These are phyloP conservation scores for Naganishia onofrii DNA, from an alignment of 768 basidiomycete species.

Conservation along the genomic window DNA sequence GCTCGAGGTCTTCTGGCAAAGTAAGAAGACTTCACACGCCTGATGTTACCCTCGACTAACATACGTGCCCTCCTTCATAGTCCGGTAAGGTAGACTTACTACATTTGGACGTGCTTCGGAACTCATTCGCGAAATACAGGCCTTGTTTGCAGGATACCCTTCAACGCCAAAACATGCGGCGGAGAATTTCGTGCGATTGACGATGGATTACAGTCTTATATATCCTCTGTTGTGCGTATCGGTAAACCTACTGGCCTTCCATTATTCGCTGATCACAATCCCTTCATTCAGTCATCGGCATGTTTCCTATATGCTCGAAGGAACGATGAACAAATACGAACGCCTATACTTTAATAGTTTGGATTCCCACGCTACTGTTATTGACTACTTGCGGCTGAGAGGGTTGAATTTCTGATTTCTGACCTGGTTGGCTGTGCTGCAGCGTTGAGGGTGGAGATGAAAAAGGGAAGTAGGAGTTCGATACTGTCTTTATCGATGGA, in stretches of 20 bases:
- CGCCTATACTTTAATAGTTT: slow-evolving; percentile 54
- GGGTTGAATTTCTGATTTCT: slow-evolving; percentile 42
- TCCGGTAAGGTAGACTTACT: slow-evolving; percentile 13
- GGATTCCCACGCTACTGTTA: slow-evolving; percentile 48
- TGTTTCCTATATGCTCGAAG: slow-evolving; percentile 55
- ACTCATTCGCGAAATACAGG: slow-evolving; percentile 29
- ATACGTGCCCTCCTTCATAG: not conserved
- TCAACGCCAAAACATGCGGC: slow-evolving; percentile 53
- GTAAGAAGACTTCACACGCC: slow-evolving; percentile 34
- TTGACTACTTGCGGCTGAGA: slow-evolving; percentile 53
- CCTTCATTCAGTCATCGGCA: slow-evolving; percentile 52
- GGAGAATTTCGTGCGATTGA: slow-evolving; percentile 52
- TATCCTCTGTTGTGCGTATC: slow-evolving; percentile 53
- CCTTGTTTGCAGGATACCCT: slow-evolving; percentile 54
- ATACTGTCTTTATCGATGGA: too few species aligned
- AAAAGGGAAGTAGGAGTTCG: not conserved
- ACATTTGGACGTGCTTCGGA: not conserved
- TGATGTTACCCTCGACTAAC: not conserved
- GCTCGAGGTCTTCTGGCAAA: slow-evolving; percentile 57
- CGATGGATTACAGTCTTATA: slow-evolving; percentile 52
- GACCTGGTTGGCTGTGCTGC: too few species aligned
- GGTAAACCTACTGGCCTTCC: not conserved
- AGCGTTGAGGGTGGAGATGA: not conserved
- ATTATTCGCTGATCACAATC: not conserved
- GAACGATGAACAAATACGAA: slow-evolving; percentile 47